Percentiles rank a stretch among this genome's conserved stretches.
Conservation (phyloP, 2,329 filamentous ascomycete genomes). For the Leptographium galeiforme region DNA sequence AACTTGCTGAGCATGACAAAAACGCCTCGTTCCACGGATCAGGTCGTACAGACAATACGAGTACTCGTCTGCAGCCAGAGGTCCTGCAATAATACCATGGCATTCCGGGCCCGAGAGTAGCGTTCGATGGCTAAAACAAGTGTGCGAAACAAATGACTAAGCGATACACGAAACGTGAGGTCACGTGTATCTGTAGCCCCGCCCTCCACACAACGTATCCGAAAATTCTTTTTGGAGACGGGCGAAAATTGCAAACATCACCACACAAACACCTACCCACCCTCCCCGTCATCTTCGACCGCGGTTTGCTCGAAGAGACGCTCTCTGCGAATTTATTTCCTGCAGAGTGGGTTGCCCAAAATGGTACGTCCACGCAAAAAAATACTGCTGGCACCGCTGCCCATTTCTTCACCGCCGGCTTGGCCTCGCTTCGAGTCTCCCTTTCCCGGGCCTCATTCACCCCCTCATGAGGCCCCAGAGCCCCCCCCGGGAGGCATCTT, state of each 20-base stretch:
- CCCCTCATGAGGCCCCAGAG: no score
- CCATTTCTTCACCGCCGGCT: not conserved
- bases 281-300: not conserved
- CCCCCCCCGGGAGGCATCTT: no score
- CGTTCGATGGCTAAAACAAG: not conserved
- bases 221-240: slow-evolving; percentile 4
- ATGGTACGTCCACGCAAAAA: slow-evolving; percentile 23
- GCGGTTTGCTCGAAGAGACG: slow-evolving; percentile 2
- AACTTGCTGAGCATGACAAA: not conserved
- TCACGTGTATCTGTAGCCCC: slow-evolving; percentile 1
- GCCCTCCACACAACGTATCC: slow-evolving; percentile 3
- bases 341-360: slow-evolving; percentile 38
- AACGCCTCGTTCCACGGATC: no score
- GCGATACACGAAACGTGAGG: not conserved
- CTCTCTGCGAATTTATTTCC: slow-evolving; percentile 4
- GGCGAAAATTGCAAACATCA: not conserved
- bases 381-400: not conserved
- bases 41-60: no score
- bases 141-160: not conserved
- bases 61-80: not conserved
- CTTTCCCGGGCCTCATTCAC: no score
- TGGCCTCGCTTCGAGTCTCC: not conserved
- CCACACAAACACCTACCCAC: not conserved
- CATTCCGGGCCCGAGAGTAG: not conserved
- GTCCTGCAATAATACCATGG: not conserved